Percentiles rank a stretch among this genome's conserved stretches.
Evolutionary conservation across 257 asterid species (phyloP).

Genomic region (Capsicum baccatum): DNA sequence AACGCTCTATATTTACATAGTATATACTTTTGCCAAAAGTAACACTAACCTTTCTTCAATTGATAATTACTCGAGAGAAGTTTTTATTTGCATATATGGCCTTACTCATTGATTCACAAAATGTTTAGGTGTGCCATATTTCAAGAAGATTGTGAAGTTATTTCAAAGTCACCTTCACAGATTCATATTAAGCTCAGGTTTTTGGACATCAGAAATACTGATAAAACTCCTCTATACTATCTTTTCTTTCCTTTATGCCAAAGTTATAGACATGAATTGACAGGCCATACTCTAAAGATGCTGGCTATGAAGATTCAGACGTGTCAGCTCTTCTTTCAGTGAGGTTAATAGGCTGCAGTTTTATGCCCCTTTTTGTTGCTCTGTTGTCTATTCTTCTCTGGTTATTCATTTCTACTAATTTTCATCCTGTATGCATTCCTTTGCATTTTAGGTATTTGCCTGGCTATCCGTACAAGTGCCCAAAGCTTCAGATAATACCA

Average conservation of each 20-base stretch:
- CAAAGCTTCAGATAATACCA: constrained; percentile 79
- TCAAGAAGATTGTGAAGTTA: constrained; percentile 84
- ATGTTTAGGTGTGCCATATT: constrained; percentile 86
- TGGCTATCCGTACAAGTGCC: constrained; percentile 93
- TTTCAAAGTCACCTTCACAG: constrained; percentile 71
- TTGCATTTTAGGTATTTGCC: constrained; percentile 65
- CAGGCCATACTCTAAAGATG: constrained; percentile 98
- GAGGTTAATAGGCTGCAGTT: constrained; percentile 56
- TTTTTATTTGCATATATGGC: neutral
- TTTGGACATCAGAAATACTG: constrained; percentile 35
- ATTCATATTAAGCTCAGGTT: constrained; percentile 85
- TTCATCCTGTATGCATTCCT: constrained; percentile 11
- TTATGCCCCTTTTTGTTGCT: constrained; percentile 13
- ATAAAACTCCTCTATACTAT: neutral
- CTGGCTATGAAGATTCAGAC: constrained; percentile 84
- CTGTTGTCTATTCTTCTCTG: constrained; percentile 16
- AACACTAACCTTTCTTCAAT: neutral
- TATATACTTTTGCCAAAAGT: neutral
- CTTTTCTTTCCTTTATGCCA: constrained; percentile 16
- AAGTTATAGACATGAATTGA: constrained; percentile 35
- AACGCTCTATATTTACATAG: neutral
- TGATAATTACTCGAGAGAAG: neutral
- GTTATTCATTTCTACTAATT: constrained; percentile 12
- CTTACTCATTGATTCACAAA: constrained; percentile 37
- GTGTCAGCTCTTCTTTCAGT: constrained; percentile 82